Evolutionary conservation across 441 rosid genomes (phyloP).

Genomic region (Dalechampia spathulata): DNA sequence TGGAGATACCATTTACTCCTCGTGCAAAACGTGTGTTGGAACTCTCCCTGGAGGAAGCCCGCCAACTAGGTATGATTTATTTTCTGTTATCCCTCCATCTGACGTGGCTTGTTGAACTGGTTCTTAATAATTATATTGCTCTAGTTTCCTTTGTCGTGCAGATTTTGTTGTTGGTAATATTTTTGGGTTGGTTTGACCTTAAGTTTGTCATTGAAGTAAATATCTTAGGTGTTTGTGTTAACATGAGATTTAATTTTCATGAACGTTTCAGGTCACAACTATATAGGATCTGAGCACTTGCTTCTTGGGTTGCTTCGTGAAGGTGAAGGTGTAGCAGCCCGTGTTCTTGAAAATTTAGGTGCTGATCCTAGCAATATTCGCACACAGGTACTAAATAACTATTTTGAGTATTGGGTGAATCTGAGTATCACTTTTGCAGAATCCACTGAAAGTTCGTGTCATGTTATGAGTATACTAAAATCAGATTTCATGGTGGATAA

Average conservation of each 20-base stretch:
- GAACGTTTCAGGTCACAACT: slow-evolving; percentile 73
- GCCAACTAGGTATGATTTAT: slow-evolving; percentile 63
- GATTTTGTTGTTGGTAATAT: neutral
- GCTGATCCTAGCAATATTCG: slow-evolving; percentile 92
- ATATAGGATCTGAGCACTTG: slow-evolving; percentile 97
- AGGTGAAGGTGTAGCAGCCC: slow-evolving; percentile 99
- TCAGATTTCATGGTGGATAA: slow-evolving; percentile 6
- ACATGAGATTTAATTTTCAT: slow-evolving; percentile 6
- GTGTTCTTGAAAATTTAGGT: slow-evolving; percentile 93
- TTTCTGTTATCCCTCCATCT: neutral
- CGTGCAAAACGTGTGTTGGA: slow-evolving; percentile 96
- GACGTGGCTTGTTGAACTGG: neutral
- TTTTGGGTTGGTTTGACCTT: neutral
- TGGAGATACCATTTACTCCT: slow-evolving; percentile 97
- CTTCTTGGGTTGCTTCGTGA: slow-evolving; percentile 95
- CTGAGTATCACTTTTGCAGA: neutral
- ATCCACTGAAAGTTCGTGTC: neutral
- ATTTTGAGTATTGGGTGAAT: neutral
- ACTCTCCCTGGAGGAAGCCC: slow-evolving; percentile 91
- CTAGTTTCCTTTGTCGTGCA: neutral
- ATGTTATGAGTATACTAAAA: neutral
- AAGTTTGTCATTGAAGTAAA: neutral
- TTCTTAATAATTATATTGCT: neutral
- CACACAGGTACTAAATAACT: slow-evolving; percentile 54
- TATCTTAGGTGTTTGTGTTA: neutral